Evolutionary conservation across 106 monocot species (phyloP).

Genomic region (Platanthera guangdongensis): DNA sequence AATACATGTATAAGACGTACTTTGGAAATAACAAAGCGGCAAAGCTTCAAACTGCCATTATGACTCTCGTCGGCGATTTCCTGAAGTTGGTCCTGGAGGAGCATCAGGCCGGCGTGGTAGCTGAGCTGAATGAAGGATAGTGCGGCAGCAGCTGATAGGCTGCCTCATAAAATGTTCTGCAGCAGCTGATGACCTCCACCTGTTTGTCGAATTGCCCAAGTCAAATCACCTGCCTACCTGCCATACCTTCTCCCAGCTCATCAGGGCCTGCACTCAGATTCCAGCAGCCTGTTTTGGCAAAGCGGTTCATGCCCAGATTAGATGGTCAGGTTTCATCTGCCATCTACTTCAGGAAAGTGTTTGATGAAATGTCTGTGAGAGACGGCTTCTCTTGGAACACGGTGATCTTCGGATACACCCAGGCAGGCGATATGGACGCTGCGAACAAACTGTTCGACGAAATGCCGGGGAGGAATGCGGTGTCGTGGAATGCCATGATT

Average conservation of each 20-base stretch:
- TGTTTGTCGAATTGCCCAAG: conserved; percentile 28
- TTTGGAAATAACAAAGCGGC: no score
- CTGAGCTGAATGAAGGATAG: no score
- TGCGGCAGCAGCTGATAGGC: conserved; percentile 11
- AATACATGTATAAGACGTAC: no score
- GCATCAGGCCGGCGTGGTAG: no score
- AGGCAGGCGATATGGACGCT: conserved; percentile 18
- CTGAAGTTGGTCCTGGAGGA: no score
- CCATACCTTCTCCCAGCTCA: conserved; percentile 40
- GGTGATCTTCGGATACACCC: conserved; percentile 24
- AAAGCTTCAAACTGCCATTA: no score
- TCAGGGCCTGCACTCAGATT: conserved; percentile 34
- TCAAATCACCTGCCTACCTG: conserved; percentile 9
- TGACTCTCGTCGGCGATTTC: no score
- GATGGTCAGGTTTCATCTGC: conserved; percentile 32
- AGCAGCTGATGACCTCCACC: conserved; percentile 15
- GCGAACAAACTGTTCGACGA: conserved; percentile 30
- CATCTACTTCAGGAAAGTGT: conserved; percentile 33
- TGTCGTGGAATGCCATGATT: conserved; percentile 50
- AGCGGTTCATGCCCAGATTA: conserved; percentile 29
- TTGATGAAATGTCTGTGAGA: conserved; percentile 37
- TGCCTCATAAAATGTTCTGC: conserved; percentile 19
- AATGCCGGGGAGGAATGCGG: conserved; percentile 37
- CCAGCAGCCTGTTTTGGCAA: conserved; percentile 11
- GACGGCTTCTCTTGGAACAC: conserved; percentile 44